These are phyloP conservation scores for Cyclostephanos tholiformis DNA, from an alignment of 108 stramenopile species.

Conservation along the genomic window DNA sequence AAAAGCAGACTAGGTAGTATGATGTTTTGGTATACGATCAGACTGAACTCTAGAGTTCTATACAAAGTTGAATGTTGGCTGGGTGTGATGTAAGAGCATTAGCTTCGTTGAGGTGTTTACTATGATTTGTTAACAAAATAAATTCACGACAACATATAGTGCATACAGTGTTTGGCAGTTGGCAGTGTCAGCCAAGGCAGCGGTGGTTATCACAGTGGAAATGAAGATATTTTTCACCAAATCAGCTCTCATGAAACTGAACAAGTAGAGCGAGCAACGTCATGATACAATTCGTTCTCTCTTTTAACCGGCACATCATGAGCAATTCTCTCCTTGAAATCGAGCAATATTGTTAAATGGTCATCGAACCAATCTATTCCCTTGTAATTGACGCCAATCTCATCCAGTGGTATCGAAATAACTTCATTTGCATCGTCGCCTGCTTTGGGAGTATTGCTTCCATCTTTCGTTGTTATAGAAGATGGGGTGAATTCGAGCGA, in stretches of 20 bases:
- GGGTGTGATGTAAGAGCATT: too few relatives aligned
- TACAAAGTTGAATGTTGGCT: too few relatives aligned
- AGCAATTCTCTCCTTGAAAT: constrained; percentile 46
- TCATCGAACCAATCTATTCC: constrained; percentile 60
- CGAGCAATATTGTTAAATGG: constrained; percentile 60
- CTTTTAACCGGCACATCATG: background rate
- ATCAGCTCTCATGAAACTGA: constrained; percentile 1
- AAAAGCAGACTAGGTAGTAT: constrained; percentile 4
- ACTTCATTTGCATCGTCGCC: constrained; percentile 89
- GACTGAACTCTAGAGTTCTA: too few relatives aligned
- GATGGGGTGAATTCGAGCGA: constrained; percentile 45
- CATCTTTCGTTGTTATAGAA: constrained; percentile 41
- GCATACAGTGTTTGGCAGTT: too few relatives aligned
- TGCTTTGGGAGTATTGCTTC: constrained; percentile 51
- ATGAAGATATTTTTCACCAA: background rate
- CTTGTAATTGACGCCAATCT: constrained; percentile 56
- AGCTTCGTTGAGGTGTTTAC: too few relatives aligned
- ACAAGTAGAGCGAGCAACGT: constrained; percentile 34
- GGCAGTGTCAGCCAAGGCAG: too few relatives aligned
- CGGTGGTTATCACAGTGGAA: background rate
- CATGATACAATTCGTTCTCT: constrained; percentile 14
- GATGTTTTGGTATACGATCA: too few relatives aligned
- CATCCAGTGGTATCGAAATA: constrained; percentile 53
- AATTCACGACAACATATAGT: too few relatives aligned
- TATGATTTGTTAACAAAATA: too few relatives aligned